Evolutionary conservation across 495 filamentous ascomycete species (phyloP).

Genomic region (Diplogelasinospora grovesii): DNA sequence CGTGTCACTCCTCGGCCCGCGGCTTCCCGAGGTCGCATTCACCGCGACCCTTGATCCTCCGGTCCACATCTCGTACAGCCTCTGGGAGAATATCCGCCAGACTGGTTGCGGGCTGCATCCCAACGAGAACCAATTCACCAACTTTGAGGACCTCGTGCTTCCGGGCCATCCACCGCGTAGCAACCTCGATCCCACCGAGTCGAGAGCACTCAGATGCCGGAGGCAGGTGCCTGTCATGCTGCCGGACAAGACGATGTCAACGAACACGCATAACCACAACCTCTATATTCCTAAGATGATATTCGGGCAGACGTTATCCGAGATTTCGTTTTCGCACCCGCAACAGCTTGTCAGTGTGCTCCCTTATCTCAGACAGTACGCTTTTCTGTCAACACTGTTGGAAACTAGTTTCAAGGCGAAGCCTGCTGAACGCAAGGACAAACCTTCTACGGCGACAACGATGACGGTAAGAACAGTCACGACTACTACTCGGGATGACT

Average conservation of each 20-base stretch:
- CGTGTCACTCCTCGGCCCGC: slow-evolving; percentile 28
- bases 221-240: slow-evolving; percentile 27
- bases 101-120: slow-evolving; percentile 55
- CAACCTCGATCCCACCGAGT: slow-evolving; percentile 33
- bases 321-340: slow-evolving; percentile 81
- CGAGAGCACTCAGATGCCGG: slow-evolving; percentile 29
- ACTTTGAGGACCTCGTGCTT: slow-evolving; percentile 64
- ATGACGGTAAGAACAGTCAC: background rate
- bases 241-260: slow-evolving; percentile 28
- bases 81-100: slow-evolving; percentile 61
- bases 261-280: slow-evolving; percentile 56
- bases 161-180: slow-evolving; percentile 33
- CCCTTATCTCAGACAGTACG: slow-evolving; percentile 70
- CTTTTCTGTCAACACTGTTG: slow-evolving; percentile 58
- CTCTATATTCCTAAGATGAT: slow-evolving; percentile 66
- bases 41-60: slow-evolving; percentile 79
- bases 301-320: slow-evolving; percentile 58
- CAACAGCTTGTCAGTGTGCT: slow-evolving; percentile 73
- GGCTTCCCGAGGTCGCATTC: slow-evolving; percentile 72
- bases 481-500: slow-evolving; percentile 27
- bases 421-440: slow-evolving; percentile 15
- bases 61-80: slow-evolving; percentile 60
- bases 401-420: slow-evolving; percentile 47
- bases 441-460: background rate
- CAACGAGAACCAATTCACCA: slow-evolving; percentile 38